Percentiles rank a stretch among this genome's conserved stretches.
Conservation (phyloP, 2,329 filamentous ascomycete genomes). For the Phaeophleospora eucalypticola region DNA sequence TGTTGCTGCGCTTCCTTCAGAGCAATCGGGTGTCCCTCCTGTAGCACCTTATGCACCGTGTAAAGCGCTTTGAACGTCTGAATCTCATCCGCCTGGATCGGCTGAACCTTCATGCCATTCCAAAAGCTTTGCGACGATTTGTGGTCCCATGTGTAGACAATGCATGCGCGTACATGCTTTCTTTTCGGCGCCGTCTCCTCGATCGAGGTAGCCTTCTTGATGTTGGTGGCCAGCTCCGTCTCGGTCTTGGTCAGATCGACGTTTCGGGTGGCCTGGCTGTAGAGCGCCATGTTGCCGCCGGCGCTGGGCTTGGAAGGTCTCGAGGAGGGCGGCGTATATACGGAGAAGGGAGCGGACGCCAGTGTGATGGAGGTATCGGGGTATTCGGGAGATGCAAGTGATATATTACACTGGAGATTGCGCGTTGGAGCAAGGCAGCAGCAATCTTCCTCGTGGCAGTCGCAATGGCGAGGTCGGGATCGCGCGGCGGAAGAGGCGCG, state of each 20-base stretch:
- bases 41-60: slow-evolving; percentile 93
- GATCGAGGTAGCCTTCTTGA: slow-evolving; percentile 58
- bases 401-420: not conserved
- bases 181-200: slow-evolving; percentile 66
- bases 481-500: not conserved
- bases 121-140: slow-evolving; percentile 93
- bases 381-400: no score
- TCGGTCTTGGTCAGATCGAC: slow-evolving; percentile 64
- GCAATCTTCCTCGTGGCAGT: slow-evolving; percentile 1
- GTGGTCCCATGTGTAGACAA: slow-evolving; percentile 99
- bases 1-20: slow-evolving; percentile 86
- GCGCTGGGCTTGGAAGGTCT: not conserved
- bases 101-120: slow-evolving; percentile 99
- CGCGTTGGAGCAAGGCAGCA: slow-evolving; percentile 11
- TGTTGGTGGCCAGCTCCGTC: slow-evolving; percentile 61
- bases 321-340: slow-evolving; percentile 12
- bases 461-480: not conserved
- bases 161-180: slow-evolving; percentile 97
- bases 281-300: slow-evolving; percentile 14
- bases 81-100: slow-evolving; percentile 95
- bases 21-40: slow-evolving; percentile 88
- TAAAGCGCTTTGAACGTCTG: slow-evolving; percentile 99
- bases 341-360: slow-evolving; percentile 16
- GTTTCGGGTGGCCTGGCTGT: slow-evolving; percentile 47
- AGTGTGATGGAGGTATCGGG: not conserved